Percentiles rank a stretch among this genome's conserved stretches.
Conservation (phyloP, 768 basidiomycete genomes). For the Gymnopilus dilepis region DNA sequence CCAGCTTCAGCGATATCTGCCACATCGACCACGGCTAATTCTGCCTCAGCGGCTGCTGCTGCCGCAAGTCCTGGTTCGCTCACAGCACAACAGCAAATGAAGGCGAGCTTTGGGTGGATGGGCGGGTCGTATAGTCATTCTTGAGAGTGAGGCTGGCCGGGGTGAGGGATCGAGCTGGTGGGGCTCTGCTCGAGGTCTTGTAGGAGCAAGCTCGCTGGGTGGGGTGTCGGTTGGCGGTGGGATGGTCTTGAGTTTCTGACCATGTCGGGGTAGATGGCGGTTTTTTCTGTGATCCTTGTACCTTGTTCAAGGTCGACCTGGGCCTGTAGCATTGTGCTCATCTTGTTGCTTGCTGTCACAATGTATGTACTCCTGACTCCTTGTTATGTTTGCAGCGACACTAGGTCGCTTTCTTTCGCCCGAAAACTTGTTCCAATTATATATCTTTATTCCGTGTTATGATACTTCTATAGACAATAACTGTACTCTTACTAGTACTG, state of each 20-base stretch:
- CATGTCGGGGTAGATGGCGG: background rate
- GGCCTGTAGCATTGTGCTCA: background rate
- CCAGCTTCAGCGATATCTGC: no score
- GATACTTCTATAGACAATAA: background rate
- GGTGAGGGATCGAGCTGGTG: background rate
- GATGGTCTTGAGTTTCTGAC: background rate
- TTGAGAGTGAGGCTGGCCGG: background rate
- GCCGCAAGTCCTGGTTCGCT: no score
- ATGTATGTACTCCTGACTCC: background rate
- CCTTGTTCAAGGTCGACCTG: background rate
- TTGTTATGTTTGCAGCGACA: background rate
- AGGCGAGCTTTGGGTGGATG: background rate
- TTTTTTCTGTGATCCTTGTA: background rate
- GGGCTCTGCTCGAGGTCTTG: no score
- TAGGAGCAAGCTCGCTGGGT: no score
- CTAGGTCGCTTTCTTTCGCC: background rate
- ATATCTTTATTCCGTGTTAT: background rate
- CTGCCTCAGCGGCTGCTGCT: no score
- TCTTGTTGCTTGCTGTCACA: background rate
- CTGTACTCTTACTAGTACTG: background rate
- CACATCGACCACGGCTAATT: no score
- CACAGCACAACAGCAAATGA: background rate
- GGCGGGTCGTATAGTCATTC: background rate
- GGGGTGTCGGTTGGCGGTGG: background rate
- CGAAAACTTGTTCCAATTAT: background rate